A percentile compares a stretch with the other conserved stretches of the same genome.
These are phyloP conservation scores for Tilletia setariae DNA, from an alignment of 1,284 basidiomycete genomes.

Conservation along the genomic window DNA sequence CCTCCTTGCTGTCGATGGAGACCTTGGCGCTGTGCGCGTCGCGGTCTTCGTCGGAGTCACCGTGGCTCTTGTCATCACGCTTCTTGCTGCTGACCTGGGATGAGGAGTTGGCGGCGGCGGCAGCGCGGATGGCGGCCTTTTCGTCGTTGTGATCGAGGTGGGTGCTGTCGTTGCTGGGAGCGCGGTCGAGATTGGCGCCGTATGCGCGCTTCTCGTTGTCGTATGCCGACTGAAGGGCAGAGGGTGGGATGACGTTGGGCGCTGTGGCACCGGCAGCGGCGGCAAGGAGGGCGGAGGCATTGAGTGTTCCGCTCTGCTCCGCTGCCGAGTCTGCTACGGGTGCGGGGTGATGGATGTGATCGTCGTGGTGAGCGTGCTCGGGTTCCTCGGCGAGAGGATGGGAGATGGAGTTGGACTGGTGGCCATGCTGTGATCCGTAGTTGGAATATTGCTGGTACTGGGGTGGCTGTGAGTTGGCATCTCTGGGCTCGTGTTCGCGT, in stretches of 20 bases:
- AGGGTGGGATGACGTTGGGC: neutral
- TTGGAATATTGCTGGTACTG: slow-evolving; percentile 1
- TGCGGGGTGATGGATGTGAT: neutral
- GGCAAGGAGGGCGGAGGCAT: neutral
- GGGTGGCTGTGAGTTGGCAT: neutral
- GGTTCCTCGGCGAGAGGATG: slow-evolving; percentile 2
- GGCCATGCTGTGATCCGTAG: neutral
- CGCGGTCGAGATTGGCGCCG: neutral
- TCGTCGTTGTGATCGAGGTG: slow-evolving; percentile 12
- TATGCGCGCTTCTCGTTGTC: slow-evolving; percentile 1
- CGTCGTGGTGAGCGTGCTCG: neutral
- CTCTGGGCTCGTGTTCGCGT: neutral
- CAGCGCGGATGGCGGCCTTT: slow-evolving; percentile 2
- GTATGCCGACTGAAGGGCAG: neutral
- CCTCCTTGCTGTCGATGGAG: slow-evolving; percentile 10
- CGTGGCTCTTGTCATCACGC: neutral
- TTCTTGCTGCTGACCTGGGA: slow-evolving; percentile 9
- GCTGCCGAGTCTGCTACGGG: neutral
- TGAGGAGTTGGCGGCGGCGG: neutral
- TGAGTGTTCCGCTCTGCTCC: neutral
- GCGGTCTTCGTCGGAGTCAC: neutral
- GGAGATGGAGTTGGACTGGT: neutral
- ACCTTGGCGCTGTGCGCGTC: neutral
- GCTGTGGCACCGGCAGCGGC: neutral
- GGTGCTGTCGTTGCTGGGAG: neutral